Conservation (phyloP, 176 grass and related monocot genomes). For the Carex parvula region DNA sequence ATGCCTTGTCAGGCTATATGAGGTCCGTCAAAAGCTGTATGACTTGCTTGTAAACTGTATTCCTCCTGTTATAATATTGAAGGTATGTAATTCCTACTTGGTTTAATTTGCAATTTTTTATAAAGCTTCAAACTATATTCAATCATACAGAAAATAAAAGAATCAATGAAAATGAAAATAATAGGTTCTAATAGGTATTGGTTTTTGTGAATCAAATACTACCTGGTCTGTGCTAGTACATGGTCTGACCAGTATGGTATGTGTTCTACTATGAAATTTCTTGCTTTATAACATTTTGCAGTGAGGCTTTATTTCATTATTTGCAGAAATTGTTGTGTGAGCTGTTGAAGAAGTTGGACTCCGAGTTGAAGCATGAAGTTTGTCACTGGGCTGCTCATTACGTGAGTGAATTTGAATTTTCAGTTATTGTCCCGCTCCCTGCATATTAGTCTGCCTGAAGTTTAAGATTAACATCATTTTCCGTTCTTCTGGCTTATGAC, state of each 20-base stretch:
- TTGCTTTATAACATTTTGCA: conserved; percentile 21
- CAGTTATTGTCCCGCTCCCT: background rate
- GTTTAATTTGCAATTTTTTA: background rate
- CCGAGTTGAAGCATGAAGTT: conserved; percentile 93
- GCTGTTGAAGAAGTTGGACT: conserved; percentile 88
- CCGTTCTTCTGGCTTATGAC: background rate
- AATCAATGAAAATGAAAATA: background rate
- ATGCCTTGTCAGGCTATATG: conserved; percentile 57
- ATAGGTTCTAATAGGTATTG: background rate
- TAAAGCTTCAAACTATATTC: background rate
- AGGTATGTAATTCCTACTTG: conserved; percentile 47
- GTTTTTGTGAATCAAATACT: background rate
- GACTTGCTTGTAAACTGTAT: conserved; percentile 98
- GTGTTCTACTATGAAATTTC: background rate
- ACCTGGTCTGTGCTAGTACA: background rate
- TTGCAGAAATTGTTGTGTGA: conserved; percentile 83
- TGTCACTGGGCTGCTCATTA: conserved; percentile 98
- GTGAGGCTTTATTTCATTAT: background rate
- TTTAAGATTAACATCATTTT: background rate
- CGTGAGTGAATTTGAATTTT: conserved; percentile 46
- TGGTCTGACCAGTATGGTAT: conserved; percentile 11
- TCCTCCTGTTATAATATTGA: conserved; percentile 91
- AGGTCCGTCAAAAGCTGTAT: conserved; percentile 91
- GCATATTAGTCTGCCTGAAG: no score
- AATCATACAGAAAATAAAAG: background rate